Evolutionary conservation across 768 basidiomycete species (phyloP), one percentile per base, ranked within the genome.

Genomic region (Melanogaster broomeanus): DNA sequence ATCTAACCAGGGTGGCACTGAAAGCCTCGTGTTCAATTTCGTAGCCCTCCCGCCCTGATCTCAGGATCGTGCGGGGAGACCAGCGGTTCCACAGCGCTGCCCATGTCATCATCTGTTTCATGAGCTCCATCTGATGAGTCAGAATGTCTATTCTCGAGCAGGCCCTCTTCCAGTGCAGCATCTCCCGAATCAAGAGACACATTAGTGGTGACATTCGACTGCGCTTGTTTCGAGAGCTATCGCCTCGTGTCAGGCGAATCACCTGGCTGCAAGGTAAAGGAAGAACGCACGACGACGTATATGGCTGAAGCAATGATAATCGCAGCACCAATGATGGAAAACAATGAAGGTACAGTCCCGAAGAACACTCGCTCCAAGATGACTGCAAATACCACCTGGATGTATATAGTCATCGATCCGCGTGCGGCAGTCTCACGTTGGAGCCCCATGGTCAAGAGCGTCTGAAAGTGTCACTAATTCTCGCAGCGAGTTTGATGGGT

Each of bases 351-450:
- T 4, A 70, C 63, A 3, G 75, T 76, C 45, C 81, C 72, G 65
- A 91, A 89, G 56, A 88, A 77, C 27, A 86, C 55, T 4, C 79
- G 73, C 61, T 93, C 87, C 13, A 90, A 70, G n/a, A 83, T 63
- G 2, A 77, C 72, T 0, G 88, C 81, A 61, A 85, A 89, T 12
- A 90, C 72, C 30, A 89, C 77, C 65, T 80, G 78, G 5, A 76
- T 69, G 57, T 86, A 90, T 9, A 87, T 66, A 0, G 80, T 85
- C 56, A 88, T 72, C 1, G 81, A 73, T 0, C 82, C 87, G 35
- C 85, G 69, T 0, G 82, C 80, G 0, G 82, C 86, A 4, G 81
- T 81, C 61, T 88, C 86, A 3, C 81, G 77, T 49, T 84, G 82
- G 10, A 88, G 68, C 0, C 84, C 86, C 65, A 81, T 69, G 1